These are phyloP conservation scores for Meredithiella fracta DNA, from an alignment of 2,329 filamentous ascomycete genomes.

Conservation along the genomic window DNA sequence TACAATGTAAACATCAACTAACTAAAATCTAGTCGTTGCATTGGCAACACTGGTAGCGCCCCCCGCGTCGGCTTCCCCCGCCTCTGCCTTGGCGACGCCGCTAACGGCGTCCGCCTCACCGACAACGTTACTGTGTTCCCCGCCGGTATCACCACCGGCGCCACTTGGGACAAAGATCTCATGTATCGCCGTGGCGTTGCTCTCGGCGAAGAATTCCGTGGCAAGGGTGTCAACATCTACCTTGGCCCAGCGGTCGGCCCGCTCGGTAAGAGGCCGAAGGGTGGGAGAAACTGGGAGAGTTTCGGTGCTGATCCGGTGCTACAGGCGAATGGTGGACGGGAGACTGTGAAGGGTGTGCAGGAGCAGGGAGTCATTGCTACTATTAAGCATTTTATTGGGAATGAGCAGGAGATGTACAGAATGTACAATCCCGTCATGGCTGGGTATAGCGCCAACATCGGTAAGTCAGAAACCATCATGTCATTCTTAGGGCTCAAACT, in stretches of 20 bases:
- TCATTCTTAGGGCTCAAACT: not conserved
- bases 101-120: constrained; percentile 53
- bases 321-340: constrained; percentile 59
- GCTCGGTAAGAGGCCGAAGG: constrained; percentile 53
- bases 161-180: constrained; percentile 57
- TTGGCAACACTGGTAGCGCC: constrained; percentile 61
- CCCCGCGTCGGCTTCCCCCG: constrained; percentile 53
- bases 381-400: constrained; percentile 38
- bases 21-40: constrained; percentile 39
- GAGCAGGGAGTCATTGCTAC: constrained; percentile 40
- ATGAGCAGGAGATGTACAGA: constrained; percentile 47
- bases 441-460: constrained; percentile 57
- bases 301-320: constrained; percentile 56
- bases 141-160: constrained; percentile 59
- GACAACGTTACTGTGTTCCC: constrained; percentile 66
- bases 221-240: constrained; percentile 56
- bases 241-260: constrained; percentile 57
- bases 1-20: not conserved
- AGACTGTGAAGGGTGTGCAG: constrained; percentile 61
- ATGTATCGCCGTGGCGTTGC: constrained; percentile 53
- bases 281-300: constrained; percentile 60
- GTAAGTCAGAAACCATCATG: constrained; percentile 24
- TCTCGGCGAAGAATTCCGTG: constrained; percentile 53
- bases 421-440: constrained; percentile 37
- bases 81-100: constrained; percentile 55